These are phyloP conservation scores for Leccinum cinnamomeum DNA, from an alignment of 1,284 basidiomycete species.

Conservation along the genomic window DNA sequence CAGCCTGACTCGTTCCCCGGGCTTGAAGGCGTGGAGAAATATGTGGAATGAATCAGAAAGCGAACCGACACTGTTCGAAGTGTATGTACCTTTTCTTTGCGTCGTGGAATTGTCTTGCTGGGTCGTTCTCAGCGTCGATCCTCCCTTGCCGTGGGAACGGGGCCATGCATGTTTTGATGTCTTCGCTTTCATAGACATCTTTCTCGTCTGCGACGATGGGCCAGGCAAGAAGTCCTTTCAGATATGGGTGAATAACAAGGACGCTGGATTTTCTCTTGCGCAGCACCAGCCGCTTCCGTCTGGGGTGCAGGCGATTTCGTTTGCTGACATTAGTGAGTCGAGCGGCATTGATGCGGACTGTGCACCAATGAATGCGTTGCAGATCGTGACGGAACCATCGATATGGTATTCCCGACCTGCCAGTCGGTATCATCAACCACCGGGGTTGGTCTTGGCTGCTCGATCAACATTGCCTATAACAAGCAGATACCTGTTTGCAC, in stretches of 20 bases:
- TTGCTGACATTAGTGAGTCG: conserved; percentile 85
- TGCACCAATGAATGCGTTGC: conserved; percentile 1
- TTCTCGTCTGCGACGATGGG: conserved; percentile 80
- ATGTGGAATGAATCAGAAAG: conserved; percentile 63
- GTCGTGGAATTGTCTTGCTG: conserved; percentile 3
- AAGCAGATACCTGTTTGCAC: conserved; percentile 84
- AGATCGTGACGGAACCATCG: conserved; percentile 97
- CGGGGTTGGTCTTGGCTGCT: conserved; percentile 75
- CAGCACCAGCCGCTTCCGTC: conserved; percentile 71
- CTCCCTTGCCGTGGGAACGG: conserved; percentile 44
- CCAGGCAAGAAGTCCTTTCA: conserved; percentile 68
- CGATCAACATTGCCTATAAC: conserved; percentile 93
- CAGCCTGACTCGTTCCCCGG: conserved; percentile 26
- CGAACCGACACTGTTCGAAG: conserved; percentile 53
- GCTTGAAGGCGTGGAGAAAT: conserved; percentile 74
- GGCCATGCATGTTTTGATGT: conserved; percentile 5
- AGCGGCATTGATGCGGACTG: too few species aligned
- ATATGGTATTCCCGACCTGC: conserved; percentile 92
- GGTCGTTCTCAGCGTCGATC: conserved; percentile 47
- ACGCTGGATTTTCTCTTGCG: conserved; percentile 70
- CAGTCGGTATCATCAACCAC: conserved; percentile 61
- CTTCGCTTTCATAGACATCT: conserved; percentile 61
- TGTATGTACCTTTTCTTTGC: conserved; percentile 43
- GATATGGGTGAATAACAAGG: conserved; percentile 89
- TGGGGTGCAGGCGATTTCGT: conserved; percentile 80